These are phyloP conservation scores for Symbiodinium natans DNA, from an alignment of 73 alveolate species.

Conservation along the genomic window DNA sequence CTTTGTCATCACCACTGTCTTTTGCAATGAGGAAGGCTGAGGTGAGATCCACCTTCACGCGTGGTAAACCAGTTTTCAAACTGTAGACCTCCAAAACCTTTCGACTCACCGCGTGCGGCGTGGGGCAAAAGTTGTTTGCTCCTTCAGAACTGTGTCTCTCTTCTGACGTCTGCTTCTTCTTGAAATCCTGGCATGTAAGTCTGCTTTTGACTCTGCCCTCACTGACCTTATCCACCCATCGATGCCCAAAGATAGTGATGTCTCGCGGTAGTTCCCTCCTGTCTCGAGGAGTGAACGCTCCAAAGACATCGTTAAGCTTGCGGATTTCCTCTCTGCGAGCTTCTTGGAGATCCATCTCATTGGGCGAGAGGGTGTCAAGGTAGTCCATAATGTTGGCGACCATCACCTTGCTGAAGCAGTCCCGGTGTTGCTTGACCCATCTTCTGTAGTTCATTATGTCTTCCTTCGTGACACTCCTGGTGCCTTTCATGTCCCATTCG, in stretches of 20 bases:
- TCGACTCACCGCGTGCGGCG: neutral
- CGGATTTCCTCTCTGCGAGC: neutral
- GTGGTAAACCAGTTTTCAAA: neutral
- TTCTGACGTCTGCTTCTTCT: neutral
- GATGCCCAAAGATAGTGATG: slow-evolving; percentile 22
- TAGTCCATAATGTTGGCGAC: slow-evolving; percentile 27
- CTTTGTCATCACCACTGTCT: neutral
- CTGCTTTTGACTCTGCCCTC: slow-evolving; percentile 5
- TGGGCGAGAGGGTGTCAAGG: neutral
- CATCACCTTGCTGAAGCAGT: neutral
- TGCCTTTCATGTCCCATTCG: too few species aligned
- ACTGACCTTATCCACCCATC: slow-evolving; percentile 38
- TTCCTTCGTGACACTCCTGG: neutral
- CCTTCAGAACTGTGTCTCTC: slow-evolving; percentile 18
- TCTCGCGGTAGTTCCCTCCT: neutral
- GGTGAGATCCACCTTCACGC: slow-evolving; percentile 25
- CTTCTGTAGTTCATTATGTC: neutral
- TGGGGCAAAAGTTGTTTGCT: slow-evolving; percentile 22
- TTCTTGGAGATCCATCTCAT: neutral
- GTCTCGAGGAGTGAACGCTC: slow-evolving; percentile 28
- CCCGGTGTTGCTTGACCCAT: neutral
- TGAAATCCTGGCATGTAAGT: slow-evolving; percentile 39
- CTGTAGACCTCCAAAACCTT: slow-evolving; percentile 11
- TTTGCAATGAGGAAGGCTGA: slow-evolving; percentile 21
- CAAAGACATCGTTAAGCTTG: neutral